These are phyloP conservation scores for Aspergillus luchuensis DNA, from an alignment of 2,329 filamentous ascomycete species.

Conservation along the genomic window DNA sequence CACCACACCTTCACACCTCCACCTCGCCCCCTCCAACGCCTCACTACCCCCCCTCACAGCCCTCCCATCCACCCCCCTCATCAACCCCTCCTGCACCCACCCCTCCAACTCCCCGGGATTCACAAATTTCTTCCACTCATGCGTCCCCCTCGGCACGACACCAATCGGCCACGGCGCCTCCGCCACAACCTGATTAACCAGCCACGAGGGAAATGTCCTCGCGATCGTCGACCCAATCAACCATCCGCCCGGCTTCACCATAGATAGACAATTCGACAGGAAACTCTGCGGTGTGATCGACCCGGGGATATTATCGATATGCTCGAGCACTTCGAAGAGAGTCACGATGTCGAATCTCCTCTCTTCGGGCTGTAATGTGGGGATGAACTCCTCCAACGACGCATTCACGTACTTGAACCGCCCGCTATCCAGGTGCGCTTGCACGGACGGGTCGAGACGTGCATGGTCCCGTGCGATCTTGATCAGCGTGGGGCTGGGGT, in stretches of 20 bases:
- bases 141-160: conserved; percentile 88
- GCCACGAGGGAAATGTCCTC: conserved; percentile 82
- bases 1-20: conserved; percentile 76
- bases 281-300: conserved; percentile 67
- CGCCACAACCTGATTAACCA: conserved; percentile 89
- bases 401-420: conserved; percentile 71
- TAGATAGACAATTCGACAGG: conserved; percentile 55
- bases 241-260: conserved; percentile 90
- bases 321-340: conserved; percentile 93
- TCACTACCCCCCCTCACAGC: conserved; percentile 27
- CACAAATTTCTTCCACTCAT: conserved; percentile 96
- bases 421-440: conserved; percentile 52
- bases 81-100: conserved; percentile 46
- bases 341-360: conserved; percentile 74
- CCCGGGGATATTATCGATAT: conserved; percentile 79
- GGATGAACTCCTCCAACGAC: conserved; percentile 64
- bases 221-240: conserved; percentile 90
- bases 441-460: conserved; percentile 69
- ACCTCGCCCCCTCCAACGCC: conserved; percentile 48
- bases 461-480: conserved; percentile 74
- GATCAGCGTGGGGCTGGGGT: conserved; percentile 48
- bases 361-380: conserved; percentile 14
- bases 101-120: conserved; percentile 70
- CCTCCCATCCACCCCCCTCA: conserved; percentile 52
- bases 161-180: conserved; percentile 71